Percentiles rank a stretch among this genome's conserved stretches.
These are phyloP conservation scores for Gnomoniopsis smithogilvyi DNA, from an alignment of 2,329 filamentous ascomycete species.

Conservation along the genomic window DNA sequence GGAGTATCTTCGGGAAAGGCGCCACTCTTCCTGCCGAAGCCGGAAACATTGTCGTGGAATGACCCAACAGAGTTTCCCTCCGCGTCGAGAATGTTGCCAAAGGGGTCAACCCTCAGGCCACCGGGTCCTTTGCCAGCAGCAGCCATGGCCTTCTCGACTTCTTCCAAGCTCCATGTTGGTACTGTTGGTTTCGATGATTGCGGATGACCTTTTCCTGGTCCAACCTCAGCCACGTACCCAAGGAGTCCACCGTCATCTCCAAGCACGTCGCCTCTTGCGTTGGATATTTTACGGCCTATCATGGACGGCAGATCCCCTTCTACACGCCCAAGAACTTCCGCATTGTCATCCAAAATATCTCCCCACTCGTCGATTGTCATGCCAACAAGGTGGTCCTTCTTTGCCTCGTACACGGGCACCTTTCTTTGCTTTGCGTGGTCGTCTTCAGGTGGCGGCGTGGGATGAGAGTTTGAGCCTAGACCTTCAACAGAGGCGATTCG, in stretches of 20 bases:
- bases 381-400: constrained; percentile 38
- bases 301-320: constrained; percentile 54
- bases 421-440: constrained; percentile 18
- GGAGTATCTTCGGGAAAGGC: constrained; percentile 19
- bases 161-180: constrained; percentile 29
- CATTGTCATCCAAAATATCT: constrained; percentile 48
- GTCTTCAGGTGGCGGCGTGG: constrained; percentile 4
- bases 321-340: constrained; percentile 48
- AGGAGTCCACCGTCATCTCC: constrained; percentile 40
- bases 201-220: constrained; percentile 22
- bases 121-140: constrained; percentile 24
- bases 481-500: constrained; percentile 32
- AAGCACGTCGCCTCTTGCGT: constrained; percentile 42
- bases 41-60: constrained; percentile 41
- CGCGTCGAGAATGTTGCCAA: constrained; percentile 44
- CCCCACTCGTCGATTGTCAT: constrained; percentile 52
- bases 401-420: constrained; percentile 25
- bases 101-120: constrained; percentile 39
- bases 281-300: constrained; percentile 45
- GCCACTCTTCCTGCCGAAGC: constrained; percentile 26
- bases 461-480: constrained; percentile 21
- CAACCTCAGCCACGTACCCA: constrained; percentile 42
- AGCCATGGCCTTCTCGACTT: constrained; percentile 26
- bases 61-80: constrained; percentile 44
- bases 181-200: constrained; percentile 24